Base-by-base conservation (phyloP, 1,139 yeast genomes). In the Candida smagusa region DNA sequence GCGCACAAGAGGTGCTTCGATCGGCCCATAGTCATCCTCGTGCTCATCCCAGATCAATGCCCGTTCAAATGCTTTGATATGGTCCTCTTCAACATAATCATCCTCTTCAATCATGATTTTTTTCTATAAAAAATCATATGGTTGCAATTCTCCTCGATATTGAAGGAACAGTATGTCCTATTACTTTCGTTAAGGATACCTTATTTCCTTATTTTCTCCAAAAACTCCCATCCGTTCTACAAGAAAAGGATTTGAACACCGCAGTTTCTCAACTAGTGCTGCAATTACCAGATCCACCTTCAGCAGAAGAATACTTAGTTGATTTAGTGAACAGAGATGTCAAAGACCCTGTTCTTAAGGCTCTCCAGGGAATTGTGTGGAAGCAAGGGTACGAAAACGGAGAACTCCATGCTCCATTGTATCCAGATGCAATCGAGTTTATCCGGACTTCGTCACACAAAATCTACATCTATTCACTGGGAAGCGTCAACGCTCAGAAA, bases 141-240 rank as follows among this genome's bases (percentile, higher is more conserved):
- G 38, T 38, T 21, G 44, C 45, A 3, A 33, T 48, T 9, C 41
- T 48, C 7, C 33, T 48, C 8, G 97, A 88, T 50, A 87, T 88
- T 22, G 97, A 90, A 56, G 97, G 97, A 12, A 89, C 97, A 0
- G 79, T 90, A 16, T 89, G 97, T 55, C 90, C 96, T 3, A 88
- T 89, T 25, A 73, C 89, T 1, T 89, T 88, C 53, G 97, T 89
- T 29, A 84, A 85, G 52, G 90, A 85, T 28, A 67, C 64, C 3
- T 64, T 89, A 31, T 84, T 78, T 44, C 77, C 77, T 0, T 72
- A 66, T 47, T 79, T 77, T 62, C 77, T 33, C 54, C 56, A 35
- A 38, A 52, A 52, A 44, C 58, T 40, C 56, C 77, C 79, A 2
- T 65, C 59, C 40, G 74, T 74, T 44, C 47, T 69, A 7, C 32